phyloP scores from a whole-genome alignment of 805 yeast species.

The Sugiyamaella smithiae region DNA sequence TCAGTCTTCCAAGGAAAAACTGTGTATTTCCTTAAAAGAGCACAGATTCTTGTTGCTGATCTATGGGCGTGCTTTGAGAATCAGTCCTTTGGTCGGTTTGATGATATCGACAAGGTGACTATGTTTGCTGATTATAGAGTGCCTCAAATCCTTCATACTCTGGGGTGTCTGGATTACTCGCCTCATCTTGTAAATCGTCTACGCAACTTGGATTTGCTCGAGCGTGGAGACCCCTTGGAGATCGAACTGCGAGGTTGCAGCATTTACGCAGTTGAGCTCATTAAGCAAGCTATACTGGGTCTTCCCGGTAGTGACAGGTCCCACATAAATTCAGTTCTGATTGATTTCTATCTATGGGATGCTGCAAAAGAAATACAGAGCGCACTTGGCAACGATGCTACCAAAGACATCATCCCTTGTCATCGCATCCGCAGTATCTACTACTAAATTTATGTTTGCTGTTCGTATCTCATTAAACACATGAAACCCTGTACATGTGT shows the following conservation, averaged over 20 bases:
- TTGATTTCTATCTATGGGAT: conserved; percentile 46
- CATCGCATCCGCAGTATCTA: conserved; percentile 41
- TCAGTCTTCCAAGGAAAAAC: conserved; percentile 29
- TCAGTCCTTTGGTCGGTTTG: conserved; percentile 35
- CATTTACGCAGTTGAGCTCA: conserved; percentile 41
- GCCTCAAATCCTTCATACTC: conserved; percentile 40
- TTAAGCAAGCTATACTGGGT: conserved; percentile 28
- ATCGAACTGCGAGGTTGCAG: conserved; percentile 43
- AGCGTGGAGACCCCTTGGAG: conserved; percentile 36
- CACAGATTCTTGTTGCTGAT: conserved; percentile 43
- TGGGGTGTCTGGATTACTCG: conserved; percentile 39
- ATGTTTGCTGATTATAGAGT: conserved; percentile 49
- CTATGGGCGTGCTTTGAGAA: conserved; percentile 45
- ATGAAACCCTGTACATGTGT: no score
- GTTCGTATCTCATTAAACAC: no score
- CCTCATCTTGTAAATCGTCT: conserved; percentile 26
- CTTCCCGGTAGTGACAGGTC: conserved; percentile 16
- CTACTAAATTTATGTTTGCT: conserved; percentile 28
- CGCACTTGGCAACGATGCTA: conserved; percentile 11
- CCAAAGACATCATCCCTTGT: conserved; percentile 29
- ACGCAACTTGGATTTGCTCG: conserved; percentile 23
- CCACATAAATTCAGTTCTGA: conserved; percentile 36
- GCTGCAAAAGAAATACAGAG: conserved; percentile 40
- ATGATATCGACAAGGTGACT: conserved; percentile 40
- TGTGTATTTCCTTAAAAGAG: conserved; percentile 40